phyloP scores from a whole-genome alignment of 768 basidiomycete genomes.

The Psilocybe sp. region DNA sequence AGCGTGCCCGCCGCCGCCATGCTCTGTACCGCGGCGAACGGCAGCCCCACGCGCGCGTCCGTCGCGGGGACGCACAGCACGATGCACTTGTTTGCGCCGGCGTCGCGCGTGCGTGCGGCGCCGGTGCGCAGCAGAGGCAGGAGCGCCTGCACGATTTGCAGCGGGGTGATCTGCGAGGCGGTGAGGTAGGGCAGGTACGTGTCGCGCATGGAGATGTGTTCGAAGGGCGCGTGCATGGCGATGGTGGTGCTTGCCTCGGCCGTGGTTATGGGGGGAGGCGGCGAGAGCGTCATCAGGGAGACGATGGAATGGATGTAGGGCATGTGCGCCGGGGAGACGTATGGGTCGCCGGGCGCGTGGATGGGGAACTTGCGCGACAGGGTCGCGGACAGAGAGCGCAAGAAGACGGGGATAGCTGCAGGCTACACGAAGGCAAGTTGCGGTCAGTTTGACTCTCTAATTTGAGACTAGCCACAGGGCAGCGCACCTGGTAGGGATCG shows the following conservation, averaged over 20 bases:
- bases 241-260: too few species aligned
- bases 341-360: constrained; percentile 77
- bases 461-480: background rate
- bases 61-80: constrained; percentile 74
- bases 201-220: constrained; percentile 61
- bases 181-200: constrained; percentile 71
- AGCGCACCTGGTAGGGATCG: constrained; percentile 67
- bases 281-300: constrained; percentile 63
- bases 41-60: constrained; percentile 72
- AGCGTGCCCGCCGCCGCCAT: constrained; percentile 77
- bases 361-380: constrained; percentile 83
- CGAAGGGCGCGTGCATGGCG: constrained; percentile 58
- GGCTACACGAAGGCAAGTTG: constrained; percentile 41
- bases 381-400: constrained; percentile 77
- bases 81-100: constrained; percentile 51
- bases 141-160: constrained; percentile 73
- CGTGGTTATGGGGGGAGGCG: constrained; percentile 22
- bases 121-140: constrained; percentile 73
- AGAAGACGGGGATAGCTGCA: constrained; percentile 67
- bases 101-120: constrained; percentile 52
- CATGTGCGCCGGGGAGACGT: constrained; percentile 58
- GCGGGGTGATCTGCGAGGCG: constrained; percentile 73
- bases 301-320: constrained; percentile 78
- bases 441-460: background rate
- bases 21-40: constrained; percentile 61